phyloP scores from a whole-genome alignment of 1,139 yeast genomes.

The Taiozyma sp. region DNA sequence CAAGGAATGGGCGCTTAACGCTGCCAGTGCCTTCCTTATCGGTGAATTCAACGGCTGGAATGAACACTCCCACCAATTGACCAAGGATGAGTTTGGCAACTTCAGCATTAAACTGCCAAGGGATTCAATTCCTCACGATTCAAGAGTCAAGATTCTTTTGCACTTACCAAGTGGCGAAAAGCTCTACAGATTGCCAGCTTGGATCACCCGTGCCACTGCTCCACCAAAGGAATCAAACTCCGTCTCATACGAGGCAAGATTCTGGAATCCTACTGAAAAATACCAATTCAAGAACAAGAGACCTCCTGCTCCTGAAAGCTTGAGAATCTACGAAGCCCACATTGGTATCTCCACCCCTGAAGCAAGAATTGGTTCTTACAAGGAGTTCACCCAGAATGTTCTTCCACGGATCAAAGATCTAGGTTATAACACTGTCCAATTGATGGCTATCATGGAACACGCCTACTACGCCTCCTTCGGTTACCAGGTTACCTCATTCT shows the following conservation, averaged over 20 bases:
- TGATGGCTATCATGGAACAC: constrained; percentile 99
- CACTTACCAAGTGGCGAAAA: constrained; percentile 61
- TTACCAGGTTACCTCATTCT: constrained; percentile 89
- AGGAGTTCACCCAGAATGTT: constrained; percentile 72
- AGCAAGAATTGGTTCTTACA: constrained; percentile 76
- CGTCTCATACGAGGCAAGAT: constrained; percentile 70
- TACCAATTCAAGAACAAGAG: constrained; percentile 62
- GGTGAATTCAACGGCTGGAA: constrained; percentile 94
- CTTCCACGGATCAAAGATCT: constrained; percentile 79
- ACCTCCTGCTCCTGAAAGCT: constrained; percentile 49
- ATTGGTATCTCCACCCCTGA: constrained; percentile 93
- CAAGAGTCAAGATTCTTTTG: constrained; percentile 71
- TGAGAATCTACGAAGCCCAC: constrained; percentile 92
- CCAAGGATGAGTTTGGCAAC: constrained; percentile 56
- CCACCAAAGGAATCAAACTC: constrained; percentile 43
- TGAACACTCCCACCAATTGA: constrained; percentile 48
- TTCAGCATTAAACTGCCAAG: constrained; percentile 51
- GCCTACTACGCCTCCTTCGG: constrained; percentile 98
- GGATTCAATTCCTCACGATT: constrained; percentile 69
- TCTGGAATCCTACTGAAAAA: constrained; percentile 73
- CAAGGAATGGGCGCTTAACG: constrained; percentile 89
- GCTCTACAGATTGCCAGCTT: constrained; percentile 81
- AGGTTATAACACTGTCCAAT: constrained; percentile 89
- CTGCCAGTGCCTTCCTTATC: constrained; percentile 61
- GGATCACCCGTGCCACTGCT: constrained; percentile 81